These are phyloP conservation scores for Plectosphaerella cucumerina DNA, from an alignment of 2,329 filamentous ascomycete genomes.

Conservation along the genomic window DNA sequence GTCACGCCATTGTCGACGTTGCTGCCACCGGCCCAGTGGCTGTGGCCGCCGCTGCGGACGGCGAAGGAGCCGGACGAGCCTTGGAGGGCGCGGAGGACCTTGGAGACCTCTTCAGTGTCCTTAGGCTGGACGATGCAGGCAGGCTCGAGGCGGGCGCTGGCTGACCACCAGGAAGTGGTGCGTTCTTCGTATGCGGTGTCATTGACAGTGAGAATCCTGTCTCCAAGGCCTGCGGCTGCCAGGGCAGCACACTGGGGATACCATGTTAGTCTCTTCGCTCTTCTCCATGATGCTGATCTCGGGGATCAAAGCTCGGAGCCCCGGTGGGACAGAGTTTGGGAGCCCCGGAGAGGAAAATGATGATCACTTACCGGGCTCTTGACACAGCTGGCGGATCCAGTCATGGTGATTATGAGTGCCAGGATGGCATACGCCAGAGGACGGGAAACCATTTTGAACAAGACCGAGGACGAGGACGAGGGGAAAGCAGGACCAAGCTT, in stretches of 20 bases:
- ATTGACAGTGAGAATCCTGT: slow-evolving; percentile 1
- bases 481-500: too few relatives aligned
- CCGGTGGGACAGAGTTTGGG: too few relatives aligned
- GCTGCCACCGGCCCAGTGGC: slow-evolving; percentile 36
- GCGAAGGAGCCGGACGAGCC: slow-evolving; percentile 32
- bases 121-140: slow-evolving; percentile 20
- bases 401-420: too few relatives aligned
- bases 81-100: slow-evolving; percentile 5
- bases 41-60: slow-evolving; percentile 49
- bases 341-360: too few relatives aligned
- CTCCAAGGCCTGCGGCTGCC: slow-evolving; percentile 2
- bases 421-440: too few relatives aligned
- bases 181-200: slow-evolving; percentile 7
- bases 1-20: slow-evolving; percentile 35
- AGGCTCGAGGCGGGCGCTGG: slow-evolving; percentile 14
- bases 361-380: too few relatives aligned
- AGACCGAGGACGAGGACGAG: too few relatives aligned
- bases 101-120: slow-evolving; percentile 17
- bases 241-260: slow-evolving; percentile 8
- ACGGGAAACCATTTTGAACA: too few relatives aligned
- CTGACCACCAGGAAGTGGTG: slow-evolving; percentile 13
- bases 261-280: not conserved
- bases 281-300: too few relatives aligned
- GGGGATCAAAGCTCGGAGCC: too few relatives aligned
- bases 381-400: too few relatives aligned